These are phyloP conservation scores for Rhynchospora breviuscula DNA, from an alignment of 176 grass and related monocot genomes.

Conservation along the genomic window DNA sequence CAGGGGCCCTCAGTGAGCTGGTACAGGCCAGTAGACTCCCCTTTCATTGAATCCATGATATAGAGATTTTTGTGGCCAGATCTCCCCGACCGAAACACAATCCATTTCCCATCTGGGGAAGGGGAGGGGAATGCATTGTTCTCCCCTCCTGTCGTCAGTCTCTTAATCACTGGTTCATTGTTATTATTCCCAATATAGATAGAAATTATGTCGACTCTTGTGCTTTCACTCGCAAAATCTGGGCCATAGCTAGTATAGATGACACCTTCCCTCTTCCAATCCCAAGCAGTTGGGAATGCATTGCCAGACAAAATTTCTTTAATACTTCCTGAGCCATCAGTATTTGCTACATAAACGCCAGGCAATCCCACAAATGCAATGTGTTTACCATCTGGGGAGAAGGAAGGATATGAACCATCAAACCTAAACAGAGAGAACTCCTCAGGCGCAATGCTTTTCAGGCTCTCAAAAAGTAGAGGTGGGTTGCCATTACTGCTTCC, in stretches of 20 bases:
- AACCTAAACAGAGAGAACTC: constrained; percentile 76
- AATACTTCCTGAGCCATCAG: constrained; percentile 51
- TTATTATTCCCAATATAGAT: constrained; percentile 34
- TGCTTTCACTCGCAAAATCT: constrained; percentile 52
- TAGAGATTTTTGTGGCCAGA: constrained; percentile 88
- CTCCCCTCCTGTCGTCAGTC: constrained; percentile 42
- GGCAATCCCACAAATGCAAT: constrained; percentile 74
- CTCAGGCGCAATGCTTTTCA: constrained; percentile 39
- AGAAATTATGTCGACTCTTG: constrained; percentile 64
- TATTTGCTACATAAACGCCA: constrained; percentile 68
- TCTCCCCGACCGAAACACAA: constrained; percentile 77
- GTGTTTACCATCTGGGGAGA: constrained; percentile 68
- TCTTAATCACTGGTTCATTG: constrained; percentile 36
- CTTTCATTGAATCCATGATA: constrained; percentile 64
- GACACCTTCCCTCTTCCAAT: constrained; percentile 76
- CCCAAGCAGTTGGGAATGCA: constrained; percentile 77
- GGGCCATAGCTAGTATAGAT: constrained; percentile 74
- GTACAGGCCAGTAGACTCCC: constrained; percentile 49
- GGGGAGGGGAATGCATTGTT: constrained; percentile 92
- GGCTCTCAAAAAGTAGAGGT: constrained; percentile 72
- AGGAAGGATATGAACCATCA: constrained; percentile 79
- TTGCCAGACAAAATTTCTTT: constrained; percentile 49
- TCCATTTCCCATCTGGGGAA: constrained; percentile 81
- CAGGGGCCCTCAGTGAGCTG: constrained; percentile 68
- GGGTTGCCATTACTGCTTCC: constrained; percentile 51